phyloP scores from a whole-genome alignment of 768 basidiomycete genomes.

The Termitomyces titanicus region DNA sequence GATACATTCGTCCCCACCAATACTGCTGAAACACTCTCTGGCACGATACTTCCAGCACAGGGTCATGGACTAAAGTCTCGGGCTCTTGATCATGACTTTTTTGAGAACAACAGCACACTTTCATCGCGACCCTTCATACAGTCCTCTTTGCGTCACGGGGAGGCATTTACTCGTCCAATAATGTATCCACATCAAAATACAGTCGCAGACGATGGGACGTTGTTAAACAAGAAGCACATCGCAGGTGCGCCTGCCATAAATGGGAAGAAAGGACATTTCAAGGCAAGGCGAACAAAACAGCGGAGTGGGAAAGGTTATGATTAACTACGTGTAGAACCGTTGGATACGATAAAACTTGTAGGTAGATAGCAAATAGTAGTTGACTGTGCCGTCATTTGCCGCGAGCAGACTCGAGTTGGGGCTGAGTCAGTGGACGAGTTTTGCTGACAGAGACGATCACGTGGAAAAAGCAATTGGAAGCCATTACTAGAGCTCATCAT shows the following conservation, averaged over 20 bases:
- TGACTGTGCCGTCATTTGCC: no score
- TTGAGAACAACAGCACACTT: slow-evolving; percentile 50
- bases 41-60: slow-evolving; percentile 19
- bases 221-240: slow-evolving; percentile 41
- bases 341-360: no score
- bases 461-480: slow-evolving; percentile 7
- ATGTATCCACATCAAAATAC: slow-evolving; percentile 83
- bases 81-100: slow-evolving; percentile 82
- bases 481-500: background rate
- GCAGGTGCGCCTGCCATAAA: slow-evolving; percentile 36
- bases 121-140: slow-evolving; percentile 63
- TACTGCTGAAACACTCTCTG: slow-evolving; percentile 16
- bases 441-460: slow-evolving; percentile 16
- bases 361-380: no score
- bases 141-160: slow-evolving; percentile 50
- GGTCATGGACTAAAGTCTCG: slow-evolving; percentile 52
- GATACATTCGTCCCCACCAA: slow-evolving; percentile 71
- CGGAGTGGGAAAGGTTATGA: slow-evolving; percentile 94
- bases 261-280: slow-evolving; percentile 87
- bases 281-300: slow-evolving; percentile 77
- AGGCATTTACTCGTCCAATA: slow-evolving; percentile 58
- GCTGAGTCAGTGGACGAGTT: slow-evolving; percentile 8
- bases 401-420: no score
- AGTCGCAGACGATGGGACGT: slow-evolving; percentile 77
- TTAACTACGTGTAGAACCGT: slow-evolving; percentile 6